Evolutionary conservation across 495 filamentous ascomycete species (phyloP).

Genomic region (Neurospora sp.): DNA sequence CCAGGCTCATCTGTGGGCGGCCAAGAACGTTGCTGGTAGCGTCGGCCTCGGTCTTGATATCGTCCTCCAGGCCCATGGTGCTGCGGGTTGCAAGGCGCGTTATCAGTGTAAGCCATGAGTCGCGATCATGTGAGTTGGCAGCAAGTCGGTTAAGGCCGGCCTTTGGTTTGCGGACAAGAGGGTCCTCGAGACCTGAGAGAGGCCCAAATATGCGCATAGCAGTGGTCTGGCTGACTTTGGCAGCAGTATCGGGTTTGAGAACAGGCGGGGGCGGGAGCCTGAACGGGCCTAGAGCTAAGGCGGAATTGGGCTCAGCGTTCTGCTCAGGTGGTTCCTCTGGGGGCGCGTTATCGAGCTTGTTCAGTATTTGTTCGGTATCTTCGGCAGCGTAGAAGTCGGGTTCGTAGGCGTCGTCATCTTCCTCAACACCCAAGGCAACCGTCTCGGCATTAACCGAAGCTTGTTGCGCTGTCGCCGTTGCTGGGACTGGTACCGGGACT

Average conservation of each 20-base stretch:
- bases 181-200: constrained; percentile 54
- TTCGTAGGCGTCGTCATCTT: constrained; percentile 78
- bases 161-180: constrained; percentile 40
- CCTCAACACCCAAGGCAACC: constrained; percentile 45
- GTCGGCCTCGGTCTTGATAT: constrained; percentile 41
- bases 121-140: constrained; percentile 73
- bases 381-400: constrained; percentile 68
- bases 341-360: constrained; percentile 57
- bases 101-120: constrained; percentile 84
- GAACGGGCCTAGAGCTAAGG: constrained; percentile 52
- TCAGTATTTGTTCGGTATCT: constrained; percentile 59
- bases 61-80: constrained; percentile 52
- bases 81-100: constrained; percentile 77
- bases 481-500: not conserved
- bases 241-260: constrained; percentile 55
- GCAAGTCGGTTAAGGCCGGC: constrained; percentile 75
- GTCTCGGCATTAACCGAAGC: constrained; percentile 37
- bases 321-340: constrained; percentile 32
- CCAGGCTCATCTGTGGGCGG: constrained; percentile 33
- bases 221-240: constrained; percentile 55
- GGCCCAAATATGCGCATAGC: constrained; percentile 69
- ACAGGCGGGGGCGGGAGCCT: constrained; percentile 67
- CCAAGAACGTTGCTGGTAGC: constrained; percentile 3
- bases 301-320: constrained; percentile 22
- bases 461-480: constrained; percentile 18